Base-by-base conservation (phyloP, 768 basidiomycete genomes). In the Tricholoma matsutake region DNA sequence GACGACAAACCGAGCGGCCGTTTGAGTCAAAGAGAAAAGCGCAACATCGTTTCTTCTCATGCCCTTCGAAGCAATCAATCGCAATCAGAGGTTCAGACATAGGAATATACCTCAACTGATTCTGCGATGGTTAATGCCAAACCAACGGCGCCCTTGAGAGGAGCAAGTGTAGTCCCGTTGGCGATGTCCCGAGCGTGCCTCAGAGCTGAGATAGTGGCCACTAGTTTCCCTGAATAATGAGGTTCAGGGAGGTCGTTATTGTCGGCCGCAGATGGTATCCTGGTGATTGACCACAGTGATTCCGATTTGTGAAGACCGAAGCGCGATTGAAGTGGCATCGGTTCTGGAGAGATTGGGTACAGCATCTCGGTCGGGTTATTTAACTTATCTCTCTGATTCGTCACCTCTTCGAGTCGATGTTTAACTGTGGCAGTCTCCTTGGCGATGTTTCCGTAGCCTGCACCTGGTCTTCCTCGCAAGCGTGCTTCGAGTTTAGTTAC, bases 31-130 rank as follows among this genome's bases (percentile, higher is more conserved):
- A 25, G 35, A 25, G 25, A 51, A 9, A 51, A 49, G 51, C n/a
- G 57, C 57, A 41, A 52, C n/a, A 28, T 52, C 51, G 31, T 58
- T 58, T 39, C 51, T 35, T 52, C 47, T 58, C 57, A 52, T 58
- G 13, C 35, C 35, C 57, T 58, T 31, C 14, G 9, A 11, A 58
- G 35, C 10, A 6, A 16, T 52, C 14, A 35, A 51, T 52, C 10
- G 6, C 18, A 29, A 34, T 9, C 2, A 18, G 34, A 51, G 3
- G 51, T 34, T 34, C 18, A 34, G 20, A 47, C 31, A 45, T 25
- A 4, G 47, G 47, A 28, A 49, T 28, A 28, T 49, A 58, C 57
- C 51, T 58, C 47, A 10, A 58, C 47, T 14, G 57, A 58, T 58
- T 58, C 37, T 11, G 57, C 57, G 34, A 58, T 49, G 13, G 45